Evolutionary conservation across 208 protist genomes (phyloP).

Genomic region (Leishmania amazonensis): DNA sequence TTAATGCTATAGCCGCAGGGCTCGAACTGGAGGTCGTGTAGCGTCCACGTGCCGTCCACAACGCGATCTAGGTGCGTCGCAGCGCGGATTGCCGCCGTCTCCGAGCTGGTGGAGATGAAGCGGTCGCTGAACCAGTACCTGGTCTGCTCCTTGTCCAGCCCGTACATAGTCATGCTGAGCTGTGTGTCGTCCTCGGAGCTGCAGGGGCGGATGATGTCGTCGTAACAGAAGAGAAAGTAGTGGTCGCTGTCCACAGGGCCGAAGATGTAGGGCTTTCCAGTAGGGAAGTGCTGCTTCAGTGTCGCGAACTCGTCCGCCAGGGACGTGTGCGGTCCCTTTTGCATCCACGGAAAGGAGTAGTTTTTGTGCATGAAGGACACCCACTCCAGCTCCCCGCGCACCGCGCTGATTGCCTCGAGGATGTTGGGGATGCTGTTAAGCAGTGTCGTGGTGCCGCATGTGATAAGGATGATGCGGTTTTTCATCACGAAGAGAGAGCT

Average conservation of each 20-base stretch:
- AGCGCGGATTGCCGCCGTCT: conserved; percentile 71
- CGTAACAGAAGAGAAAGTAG: conserved; percentile 93
- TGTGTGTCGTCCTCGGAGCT: conserved; percentile 75
- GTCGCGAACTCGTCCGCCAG: conserved; percentile 80
- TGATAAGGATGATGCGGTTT: conserved; percentile 92
- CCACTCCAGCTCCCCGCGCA: conserved; percentile 87
- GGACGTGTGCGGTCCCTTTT: conserved; percentile 86
- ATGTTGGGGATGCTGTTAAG: conserved; percentile 88
- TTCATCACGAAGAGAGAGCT: conserved; percentile 94
- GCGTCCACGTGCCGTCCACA: conserved; percentile 69
- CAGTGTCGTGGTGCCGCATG: conserved; percentile 94
- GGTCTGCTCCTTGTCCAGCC: conserved; percentile 76
- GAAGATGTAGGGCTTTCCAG: conserved; percentile 88
- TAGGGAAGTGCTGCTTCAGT: conserved; percentile 82
- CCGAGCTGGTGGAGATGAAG: conserved; percentile 63
- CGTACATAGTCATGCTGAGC: conserved; percentile 93
- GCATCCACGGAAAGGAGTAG: conserved; percentile 92
- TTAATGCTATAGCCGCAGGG: conserved; percentile 96
- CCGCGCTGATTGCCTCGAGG: conserved; percentile 75
- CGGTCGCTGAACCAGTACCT: conserved; percentile 83
- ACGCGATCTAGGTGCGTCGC: conserved; percentile 74
- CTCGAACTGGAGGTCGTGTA: conserved; percentile 93
- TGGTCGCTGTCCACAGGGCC: conserved; percentile 92
- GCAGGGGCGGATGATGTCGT: conserved; percentile 81
- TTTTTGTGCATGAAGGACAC: conserved; percentile 94